Percentiles rank a stretch among this genome's conserved stretches.
phyloP scores from a whole-genome alignment of 768 basidiomycete species.

The Lactarius vividus region DNA sequence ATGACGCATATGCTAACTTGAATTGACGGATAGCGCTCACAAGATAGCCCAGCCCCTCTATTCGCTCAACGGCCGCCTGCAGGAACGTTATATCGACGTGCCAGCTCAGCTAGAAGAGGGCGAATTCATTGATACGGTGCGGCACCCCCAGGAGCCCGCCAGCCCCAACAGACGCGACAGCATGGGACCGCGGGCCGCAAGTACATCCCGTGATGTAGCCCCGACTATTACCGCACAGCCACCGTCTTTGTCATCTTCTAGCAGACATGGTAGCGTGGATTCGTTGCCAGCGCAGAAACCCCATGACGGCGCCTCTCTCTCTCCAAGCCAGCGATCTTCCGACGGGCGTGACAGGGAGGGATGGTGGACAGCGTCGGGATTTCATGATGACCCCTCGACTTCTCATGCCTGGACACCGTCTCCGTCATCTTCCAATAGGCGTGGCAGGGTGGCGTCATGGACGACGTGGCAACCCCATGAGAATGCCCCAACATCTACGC shows the following conservation, averaged over 20 bases:
- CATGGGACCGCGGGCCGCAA: background rate
- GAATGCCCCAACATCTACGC: no score
- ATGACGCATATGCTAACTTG: background rate
- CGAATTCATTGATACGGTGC: background rate
- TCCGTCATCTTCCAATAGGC: no score
- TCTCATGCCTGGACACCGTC: background rate
- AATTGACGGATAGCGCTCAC: background rate
- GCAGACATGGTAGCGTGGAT: no score
- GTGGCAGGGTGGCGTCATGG: no score
- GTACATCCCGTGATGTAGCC: background rate
- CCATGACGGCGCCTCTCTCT: no score
- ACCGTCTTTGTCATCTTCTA: background rate
- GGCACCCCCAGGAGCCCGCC: background rate
- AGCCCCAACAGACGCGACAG: background rate
- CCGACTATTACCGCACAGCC: background rate
- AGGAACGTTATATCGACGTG: background rate
- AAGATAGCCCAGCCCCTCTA: background rate
- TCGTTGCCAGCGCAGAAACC: no score
- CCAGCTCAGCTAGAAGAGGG: background rate
- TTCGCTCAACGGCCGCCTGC: background rate
- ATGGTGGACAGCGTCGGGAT: background rate
- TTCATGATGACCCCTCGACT: background rate
- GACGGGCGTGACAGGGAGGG: no score
- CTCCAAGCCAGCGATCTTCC: no score
- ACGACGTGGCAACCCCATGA: no score